Conservation (phyloP, 2,329 filamentous ascomycete genomes). For the Colletotrichum tofieldiae region DNA sequence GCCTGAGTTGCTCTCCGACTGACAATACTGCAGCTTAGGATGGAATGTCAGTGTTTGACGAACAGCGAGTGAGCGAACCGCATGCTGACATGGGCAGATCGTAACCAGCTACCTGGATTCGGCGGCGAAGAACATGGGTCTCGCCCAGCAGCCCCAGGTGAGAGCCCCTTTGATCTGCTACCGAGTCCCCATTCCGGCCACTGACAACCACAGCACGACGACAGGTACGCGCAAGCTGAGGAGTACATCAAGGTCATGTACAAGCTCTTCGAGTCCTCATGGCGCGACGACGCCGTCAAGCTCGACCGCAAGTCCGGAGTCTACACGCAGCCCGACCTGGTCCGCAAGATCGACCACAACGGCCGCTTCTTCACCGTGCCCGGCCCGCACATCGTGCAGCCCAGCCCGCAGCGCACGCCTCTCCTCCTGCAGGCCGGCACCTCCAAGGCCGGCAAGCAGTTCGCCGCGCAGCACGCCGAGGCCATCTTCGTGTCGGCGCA, state of each 20-base stretch:
- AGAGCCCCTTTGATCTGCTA: not conserved
- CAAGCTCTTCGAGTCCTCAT: conserved; percentile 78
- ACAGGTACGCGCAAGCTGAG: conserved; percentile 75
- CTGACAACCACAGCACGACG: conserved; percentile 67
- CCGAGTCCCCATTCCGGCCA: too few species aligned
- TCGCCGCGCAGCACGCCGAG: conserved; percentile 80
- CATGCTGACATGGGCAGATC: conserved; percentile 58
- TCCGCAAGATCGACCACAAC: conserved; percentile 77
- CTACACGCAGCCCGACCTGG: conserved; percentile 67
- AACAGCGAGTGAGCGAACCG: not conserved
- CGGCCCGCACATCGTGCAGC: conserved; percentile 77
- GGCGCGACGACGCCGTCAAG: conserved; percentile 77
- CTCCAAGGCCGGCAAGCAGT: conserved; percentile 75
- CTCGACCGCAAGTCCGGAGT: conserved; percentile 71
- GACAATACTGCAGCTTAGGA: conserved; percentile 58
- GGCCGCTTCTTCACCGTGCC: conserved; percentile 76
- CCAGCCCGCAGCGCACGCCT: conserved; percentile 78
- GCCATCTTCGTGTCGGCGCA: conserved; percentile 80
- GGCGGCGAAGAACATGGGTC: conserved; percentile 76
- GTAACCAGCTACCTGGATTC: conserved; percentile 81
- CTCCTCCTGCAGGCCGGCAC: conserved; percentile 81
- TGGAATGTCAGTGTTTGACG: conserved; percentile 64
- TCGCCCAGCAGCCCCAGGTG: conserved; percentile 66
- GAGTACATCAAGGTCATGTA: conserved; percentile 77
- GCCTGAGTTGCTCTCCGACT: not conserved